Base-by-base conservation (phyloP, 2,329 filamentous ascomycete genomes). In the Neoscytalidium dimidiatum region DNA sequence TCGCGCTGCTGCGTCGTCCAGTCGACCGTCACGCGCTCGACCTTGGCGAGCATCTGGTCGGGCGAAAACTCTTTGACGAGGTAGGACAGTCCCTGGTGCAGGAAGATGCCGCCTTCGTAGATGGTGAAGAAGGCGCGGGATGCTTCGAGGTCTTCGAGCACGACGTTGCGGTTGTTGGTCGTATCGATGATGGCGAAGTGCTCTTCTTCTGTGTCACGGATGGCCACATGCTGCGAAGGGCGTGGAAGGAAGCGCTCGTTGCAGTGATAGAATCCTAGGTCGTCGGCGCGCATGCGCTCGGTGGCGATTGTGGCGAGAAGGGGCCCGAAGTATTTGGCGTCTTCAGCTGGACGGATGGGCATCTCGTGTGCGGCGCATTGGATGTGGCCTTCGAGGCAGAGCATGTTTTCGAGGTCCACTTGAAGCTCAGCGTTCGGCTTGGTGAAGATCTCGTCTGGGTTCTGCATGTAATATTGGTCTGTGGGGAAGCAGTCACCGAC, bases 401-500 rank as follows among this genome's bases (percentile, higher is more conserved):
- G 86, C 81, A 97, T 88, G 69, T 97, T 98, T 51, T 90, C 85
- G n/a, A 99, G 81, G 74, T 99, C 95, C 4, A 98, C 91, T 73
- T 95, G 93, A 2, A 98, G 82, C 75, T 92, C 91, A 69, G 89
- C 91, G 69, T 97, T 97, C 0, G 94, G 93, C 71, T 92, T 92
- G 0, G 91, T 95, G 77, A 98, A 94, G 26, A 99, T 90, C 76
- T 97, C 92, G 67, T 95, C 90, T 0, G 95, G 95, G 68, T 98
- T 96, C 67, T 92, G 88, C 95, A 99, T 99, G 77, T 96, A 99
- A 74, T 96, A 89, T 74, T 99, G 95, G 74, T 99, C 95, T 0
- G 92, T 92, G 2, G 94, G 89, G 69, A 95, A 97, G 68, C 88
- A 88, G 73, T 97, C 94, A 2, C 94, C 95, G 0, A 99, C 87